phyloP scores from a whole-genome alignment of 305 asterid species.

The Solanum hybrid region DNA sequence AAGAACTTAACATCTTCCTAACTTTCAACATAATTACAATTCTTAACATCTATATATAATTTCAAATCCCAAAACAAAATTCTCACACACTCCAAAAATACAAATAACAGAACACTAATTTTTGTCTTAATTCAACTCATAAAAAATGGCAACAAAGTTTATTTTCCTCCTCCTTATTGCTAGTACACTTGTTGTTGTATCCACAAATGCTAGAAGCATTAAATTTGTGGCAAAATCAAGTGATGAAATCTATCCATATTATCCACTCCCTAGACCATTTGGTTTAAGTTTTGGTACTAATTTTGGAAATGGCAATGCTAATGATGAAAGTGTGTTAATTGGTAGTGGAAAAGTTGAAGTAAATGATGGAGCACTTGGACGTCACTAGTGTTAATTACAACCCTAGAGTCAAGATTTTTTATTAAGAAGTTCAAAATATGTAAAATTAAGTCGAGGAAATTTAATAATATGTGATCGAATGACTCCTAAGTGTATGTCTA shows the following conservation, averaged over 20 bases:
- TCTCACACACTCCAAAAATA: neutral
- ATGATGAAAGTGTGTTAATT: neutral
- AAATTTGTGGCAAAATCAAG: neutral
- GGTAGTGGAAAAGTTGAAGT: neutral
- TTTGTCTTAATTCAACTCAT: neutral
- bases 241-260: neutral
- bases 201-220: neutral
- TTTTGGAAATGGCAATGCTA: neutral
- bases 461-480: neutral
- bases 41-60: neutral
- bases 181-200: neutral
- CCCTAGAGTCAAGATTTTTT: neutral
- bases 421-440: neutral
- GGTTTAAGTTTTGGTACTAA: neutral
- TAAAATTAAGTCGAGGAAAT: neutral
- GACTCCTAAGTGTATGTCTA: neutral
- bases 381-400: neutral
- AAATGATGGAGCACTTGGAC: neutral
- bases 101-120: neutral
- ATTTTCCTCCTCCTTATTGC: neutral
- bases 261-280: neutral
- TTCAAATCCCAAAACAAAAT: neutral
- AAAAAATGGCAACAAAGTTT: neutral
- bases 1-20: neutral
- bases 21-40: neutral